These are phyloP conservation scores for Ceratobasidium sp. DNA, from an alignment of 1,284 basidiomycete genomes.

Conservation along the genomic window DNA sequence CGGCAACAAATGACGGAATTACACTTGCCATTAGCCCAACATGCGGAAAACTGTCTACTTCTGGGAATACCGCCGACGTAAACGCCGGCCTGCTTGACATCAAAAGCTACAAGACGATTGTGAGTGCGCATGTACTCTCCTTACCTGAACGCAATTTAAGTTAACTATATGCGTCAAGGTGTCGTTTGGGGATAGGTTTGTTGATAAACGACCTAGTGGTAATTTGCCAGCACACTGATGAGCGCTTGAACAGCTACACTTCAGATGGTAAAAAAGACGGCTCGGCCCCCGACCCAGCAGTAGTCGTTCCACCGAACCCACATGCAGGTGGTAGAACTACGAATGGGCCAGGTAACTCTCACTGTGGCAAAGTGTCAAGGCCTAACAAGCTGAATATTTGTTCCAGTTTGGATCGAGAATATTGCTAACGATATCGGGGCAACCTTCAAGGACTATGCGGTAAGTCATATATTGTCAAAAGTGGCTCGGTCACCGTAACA, in stretches of 20 bases:
- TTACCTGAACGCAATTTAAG: neutral
- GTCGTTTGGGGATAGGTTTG: conserved; percentile 16
- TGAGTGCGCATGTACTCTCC: neutral
- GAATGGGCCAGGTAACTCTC: conserved; percentile 55
- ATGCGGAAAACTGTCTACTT: neutral
- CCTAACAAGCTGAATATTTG: neutral
- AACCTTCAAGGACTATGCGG: conserved; percentile 63
- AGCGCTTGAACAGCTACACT: conserved; percentile 55
- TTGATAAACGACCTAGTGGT: neutral
- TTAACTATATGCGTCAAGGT: neutral
- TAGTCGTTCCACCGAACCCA: conserved; percentile 55
- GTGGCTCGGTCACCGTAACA: neutral
- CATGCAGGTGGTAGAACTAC: conserved; percentile 58
- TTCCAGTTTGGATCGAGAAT: conserved; percentile 59
- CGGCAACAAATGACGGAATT: conserved; percentile 2
- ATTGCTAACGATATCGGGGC: conserved; percentile 58
- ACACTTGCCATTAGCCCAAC: conserved; percentile 7
- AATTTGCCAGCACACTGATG: neutral
- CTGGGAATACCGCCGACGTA: neutral
- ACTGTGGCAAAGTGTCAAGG: neutral
- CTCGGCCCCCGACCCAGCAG: conserved; percentile 55
- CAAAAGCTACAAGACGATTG: neutral
- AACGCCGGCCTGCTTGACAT: neutral
- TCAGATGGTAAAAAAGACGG: conserved; percentile 57
- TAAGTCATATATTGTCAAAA: conserved; percentile 52